Base-by-base conservation (phyloP, 1,284 basidiomycete genomes). In the Ganoderma meredithae region DNA sequence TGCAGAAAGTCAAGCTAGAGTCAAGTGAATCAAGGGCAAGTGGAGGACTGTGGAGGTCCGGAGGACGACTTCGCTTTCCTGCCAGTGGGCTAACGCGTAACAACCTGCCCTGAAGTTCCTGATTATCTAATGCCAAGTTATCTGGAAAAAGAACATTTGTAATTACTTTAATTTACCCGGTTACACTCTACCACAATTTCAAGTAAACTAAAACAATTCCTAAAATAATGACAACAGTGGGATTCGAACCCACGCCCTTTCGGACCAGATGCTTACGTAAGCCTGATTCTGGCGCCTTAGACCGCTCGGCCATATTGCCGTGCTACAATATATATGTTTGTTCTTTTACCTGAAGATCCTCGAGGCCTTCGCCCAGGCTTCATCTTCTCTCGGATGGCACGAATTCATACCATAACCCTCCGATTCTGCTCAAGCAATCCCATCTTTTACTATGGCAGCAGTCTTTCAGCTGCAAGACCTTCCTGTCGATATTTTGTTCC, bases 161-260 rank as follows among this genome's bases (percentile, higher is more conserved):
- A n/a, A n/a, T n/a, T n/a, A n/a, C n/a, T n/a, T n/a, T n/a, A n/a
- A n/a, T n/a, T n/a, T n/a, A n/a, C n/a, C n/a, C n/a, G n/a, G n/a
- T n/a, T n/a, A n/a, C n/a, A n/a, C n/a, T n/a, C n/a, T n/a, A n/a
- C n/a, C n/a, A n/a, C n/a, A n/a, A n/a, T n/a, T n/a, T 47, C 40
- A 43, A 17, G 43, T 27, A 22, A 49, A 39, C 17, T 3, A 17
- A 25, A 25, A 59, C 44, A 17, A 22, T 1, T 8, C 43, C 1
- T n/a, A 47, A 49, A 62, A 43, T 5, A 58, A 69, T 72, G 69
- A 70, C 71, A 65, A 70, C 67, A 81, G 79, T 77, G 80, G 79
- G 80, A 81, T 81, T 82, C 79, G 80, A 82, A 82, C 81, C 79
- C 81, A 77, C 80, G 80, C 81, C 81, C 78, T 76, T 79, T 77